Evolutionary conservation across 495 filamentous ascomycete species (phyloP).

Genomic region (Daldinia vernicosa): DNA sequence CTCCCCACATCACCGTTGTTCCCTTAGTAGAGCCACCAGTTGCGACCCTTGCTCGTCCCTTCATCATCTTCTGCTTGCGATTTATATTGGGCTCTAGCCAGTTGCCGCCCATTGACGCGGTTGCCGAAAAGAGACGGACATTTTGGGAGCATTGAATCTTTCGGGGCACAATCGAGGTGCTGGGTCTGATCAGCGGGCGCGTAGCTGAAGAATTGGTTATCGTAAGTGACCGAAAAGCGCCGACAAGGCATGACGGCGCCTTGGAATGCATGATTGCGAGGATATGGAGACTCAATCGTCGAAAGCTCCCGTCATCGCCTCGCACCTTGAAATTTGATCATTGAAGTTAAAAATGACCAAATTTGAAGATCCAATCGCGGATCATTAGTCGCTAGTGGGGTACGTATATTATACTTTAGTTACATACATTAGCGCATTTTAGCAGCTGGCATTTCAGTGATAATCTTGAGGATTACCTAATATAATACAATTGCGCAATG

Average conservation of each 20-base stretch:
- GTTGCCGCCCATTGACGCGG: constrained; percentile 64
- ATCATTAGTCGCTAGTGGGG: constrained; percentile 7
- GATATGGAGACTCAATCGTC: constrained; percentile 8
- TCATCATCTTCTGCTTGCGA: constrained; percentile 84
- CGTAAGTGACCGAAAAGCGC: constrained; percentile 54
- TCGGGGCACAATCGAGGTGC: constrained; percentile 28
- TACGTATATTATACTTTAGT: constrained; percentile 11
- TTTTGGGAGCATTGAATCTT: constrained; percentile 38
- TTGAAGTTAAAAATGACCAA: constrained; percentile 14
- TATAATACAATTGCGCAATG: not conserved
- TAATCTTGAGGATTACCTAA: not conserved
- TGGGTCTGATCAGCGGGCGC: constrained; percentile 47
- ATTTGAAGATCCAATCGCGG: constrained; percentile 8
- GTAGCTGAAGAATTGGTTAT: constrained; percentile 47
- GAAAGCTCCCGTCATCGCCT: constrained; percentile 8
- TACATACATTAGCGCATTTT: not conserved
- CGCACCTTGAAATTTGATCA: constrained; percentile 18
- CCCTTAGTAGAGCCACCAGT: constrained; percentile 91
- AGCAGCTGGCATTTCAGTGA: not conserved
- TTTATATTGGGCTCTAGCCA: constrained; percentile 84
- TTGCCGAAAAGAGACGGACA: constrained; percentile 77
- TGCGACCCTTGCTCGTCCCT: constrained; percentile 85
- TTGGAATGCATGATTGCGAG: constrained; percentile 52
- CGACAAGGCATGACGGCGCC: constrained; percentile 50
- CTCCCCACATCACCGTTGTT: constrained; percentile 95